phyloP scores from a whole-genome alignment of 2,329 filamentous ascomycete species.

The Ceratocystis albifundus region DNA sequence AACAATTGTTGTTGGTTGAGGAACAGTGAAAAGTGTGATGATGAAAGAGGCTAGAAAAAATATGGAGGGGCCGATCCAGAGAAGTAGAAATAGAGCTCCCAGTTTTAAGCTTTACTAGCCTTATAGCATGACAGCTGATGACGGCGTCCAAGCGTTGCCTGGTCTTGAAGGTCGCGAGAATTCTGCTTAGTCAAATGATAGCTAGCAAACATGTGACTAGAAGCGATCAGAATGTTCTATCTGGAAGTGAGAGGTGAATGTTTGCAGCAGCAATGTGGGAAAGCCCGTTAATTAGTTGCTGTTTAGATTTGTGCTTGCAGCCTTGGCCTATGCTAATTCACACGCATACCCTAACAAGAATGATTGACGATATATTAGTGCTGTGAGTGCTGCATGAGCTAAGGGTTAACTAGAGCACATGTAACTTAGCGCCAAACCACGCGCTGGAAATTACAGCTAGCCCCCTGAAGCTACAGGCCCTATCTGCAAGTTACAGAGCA shows the following conservation, averaged over 20 bases:
- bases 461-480: too few relatives aligned
- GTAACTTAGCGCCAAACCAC: too few relatives aligned
- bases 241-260: background rate
- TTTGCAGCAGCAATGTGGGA: too few relatives aligned
- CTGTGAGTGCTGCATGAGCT: background rate
- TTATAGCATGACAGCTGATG: conserved; percentile 1
- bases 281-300: too few relatives aligned
- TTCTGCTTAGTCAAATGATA: conserved; percentile 2
- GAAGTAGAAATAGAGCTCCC: background rate
- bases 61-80: background rate
- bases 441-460: too few relatives aligned
- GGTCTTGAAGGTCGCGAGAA: background rate
- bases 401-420: too few relatives aligned
- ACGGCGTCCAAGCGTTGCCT: conserved; percentile 13
- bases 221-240: background rate
- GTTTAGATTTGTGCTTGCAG: too few relatives aligned
- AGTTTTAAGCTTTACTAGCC: conserved; percentile 1
- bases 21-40: background rate
- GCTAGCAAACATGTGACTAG: background rate
- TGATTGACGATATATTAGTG: background rate
- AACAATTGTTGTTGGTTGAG: background rate
- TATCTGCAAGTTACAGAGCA: too few relatives aligned
- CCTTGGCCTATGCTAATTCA: too few relatives aligned
- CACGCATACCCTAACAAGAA: too few relatives aligned
- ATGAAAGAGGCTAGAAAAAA: background rate